These are phyloP conservation scores for Backusella mclennaniae DNA, from an alignment of 192 early-diverging fungal genomes.

Conservation along the genomic window DNA sequence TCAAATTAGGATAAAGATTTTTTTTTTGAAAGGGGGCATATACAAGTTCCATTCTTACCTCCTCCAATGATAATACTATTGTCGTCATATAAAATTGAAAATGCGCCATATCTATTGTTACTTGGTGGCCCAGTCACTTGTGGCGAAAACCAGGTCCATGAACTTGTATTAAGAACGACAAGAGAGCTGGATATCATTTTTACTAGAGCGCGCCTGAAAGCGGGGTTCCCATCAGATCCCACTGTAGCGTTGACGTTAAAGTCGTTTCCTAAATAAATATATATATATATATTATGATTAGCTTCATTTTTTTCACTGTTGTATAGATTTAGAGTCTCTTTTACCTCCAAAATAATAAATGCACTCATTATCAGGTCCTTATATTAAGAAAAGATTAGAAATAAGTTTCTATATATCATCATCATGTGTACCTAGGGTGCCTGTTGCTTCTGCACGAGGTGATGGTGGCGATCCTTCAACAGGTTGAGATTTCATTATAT, in stretches of 20 bases:
- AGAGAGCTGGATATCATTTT: background rate
- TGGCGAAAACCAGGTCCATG: background rate
- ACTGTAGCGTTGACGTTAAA: background rate
- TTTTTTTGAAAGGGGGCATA: no score
- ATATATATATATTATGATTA: background rate
- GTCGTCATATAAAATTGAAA: background rate
- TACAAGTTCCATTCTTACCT: background rate
- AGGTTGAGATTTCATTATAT: background rate
- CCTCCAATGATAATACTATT: background rate
- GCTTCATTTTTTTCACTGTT: background rate
- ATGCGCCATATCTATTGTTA: background rate
- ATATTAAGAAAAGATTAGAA: background rate
- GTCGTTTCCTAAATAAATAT: background rate
- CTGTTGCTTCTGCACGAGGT: background rate
- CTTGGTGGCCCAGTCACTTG: background rate
- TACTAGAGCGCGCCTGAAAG: no score
- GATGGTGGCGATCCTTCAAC: background rate
- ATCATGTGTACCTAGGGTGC: background rate
- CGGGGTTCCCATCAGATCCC: background rate
- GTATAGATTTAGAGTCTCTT: background rate
- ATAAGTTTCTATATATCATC: background rate
- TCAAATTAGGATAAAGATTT: no score
- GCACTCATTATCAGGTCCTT: background rate
- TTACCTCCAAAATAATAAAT: conserved; percentile 15
- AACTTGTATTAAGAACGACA: background rate